phyloP scores from a whole-genome alignment of 23 red algal species.

The Gracilariopsis chorda region DNA sequence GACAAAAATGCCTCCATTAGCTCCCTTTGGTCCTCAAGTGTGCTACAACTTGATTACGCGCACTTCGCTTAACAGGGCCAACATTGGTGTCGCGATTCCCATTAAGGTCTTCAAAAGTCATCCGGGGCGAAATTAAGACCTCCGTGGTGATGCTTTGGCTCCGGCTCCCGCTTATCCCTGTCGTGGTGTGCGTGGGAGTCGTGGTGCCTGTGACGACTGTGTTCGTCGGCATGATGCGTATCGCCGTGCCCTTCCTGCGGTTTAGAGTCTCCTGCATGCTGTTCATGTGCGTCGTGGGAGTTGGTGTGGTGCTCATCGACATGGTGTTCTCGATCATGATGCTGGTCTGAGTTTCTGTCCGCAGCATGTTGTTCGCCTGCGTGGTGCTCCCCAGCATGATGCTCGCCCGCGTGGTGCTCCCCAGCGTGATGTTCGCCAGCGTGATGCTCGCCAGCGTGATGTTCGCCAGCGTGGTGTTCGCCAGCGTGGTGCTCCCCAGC shows the following conservation, averaged over 20 bases:
- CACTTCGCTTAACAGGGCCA: too few species aligned
- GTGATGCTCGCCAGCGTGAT: conserved; percentile 5
- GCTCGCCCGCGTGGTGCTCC: neutral
- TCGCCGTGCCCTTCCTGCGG: too few species aligned
- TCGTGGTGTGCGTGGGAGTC: neutral
- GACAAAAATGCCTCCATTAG: too few species aligned
- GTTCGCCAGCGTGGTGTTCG: neutral
- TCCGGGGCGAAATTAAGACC: conserved; percentile 14
- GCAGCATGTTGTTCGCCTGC: neutral
- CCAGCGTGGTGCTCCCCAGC: neutral
- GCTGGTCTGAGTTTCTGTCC: neutral
- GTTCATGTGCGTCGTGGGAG: neutral
- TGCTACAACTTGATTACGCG: too few species aligned
- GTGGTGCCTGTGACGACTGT: too few species aligned
- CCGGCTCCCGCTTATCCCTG: too few species aligned
- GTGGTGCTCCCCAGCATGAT: neutral
- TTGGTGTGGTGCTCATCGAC: neutral
- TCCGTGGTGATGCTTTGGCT: too few species aligned
- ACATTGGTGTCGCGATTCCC: too few species aligned
- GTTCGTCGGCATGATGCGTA: too few species aligned
- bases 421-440: neutral
- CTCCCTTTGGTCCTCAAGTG: too few species aligned
- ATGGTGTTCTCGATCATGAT: neutral
- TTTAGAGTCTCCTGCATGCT: neutral
- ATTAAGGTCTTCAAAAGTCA: neutral